Conservation (phyloP, 2,329 filamentous ascomycete genomes). For the Ophiostoma himal-ulmi region DNA sequence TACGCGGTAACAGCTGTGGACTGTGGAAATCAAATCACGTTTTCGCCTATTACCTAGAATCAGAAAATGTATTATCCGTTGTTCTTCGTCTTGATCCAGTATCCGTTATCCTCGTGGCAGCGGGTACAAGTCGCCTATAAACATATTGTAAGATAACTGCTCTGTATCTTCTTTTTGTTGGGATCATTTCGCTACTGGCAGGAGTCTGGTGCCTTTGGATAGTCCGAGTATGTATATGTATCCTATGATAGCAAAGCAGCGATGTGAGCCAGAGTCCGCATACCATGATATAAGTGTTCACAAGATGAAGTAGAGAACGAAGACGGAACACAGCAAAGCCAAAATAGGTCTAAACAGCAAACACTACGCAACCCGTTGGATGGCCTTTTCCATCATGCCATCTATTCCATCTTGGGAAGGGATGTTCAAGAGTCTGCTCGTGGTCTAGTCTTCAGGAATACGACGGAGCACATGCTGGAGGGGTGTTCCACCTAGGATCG, state of each 20-base stretch:
- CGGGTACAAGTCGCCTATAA: neutral
- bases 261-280: neutral
- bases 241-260: neutral
- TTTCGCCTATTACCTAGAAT: neutral
- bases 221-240: neutral
- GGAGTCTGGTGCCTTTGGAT: neutral
- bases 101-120: constrained; percentile 2
- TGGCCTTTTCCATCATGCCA: neutral
- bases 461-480: neutral
- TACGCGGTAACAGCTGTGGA: neutral
- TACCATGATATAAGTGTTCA: neutral
- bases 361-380: neutral
- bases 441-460: neutral
- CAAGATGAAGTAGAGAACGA: neutral
- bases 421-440: neutral
- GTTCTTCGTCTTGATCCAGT: neutral
- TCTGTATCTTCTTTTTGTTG: too few relatives aligned
- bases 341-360: neutral
- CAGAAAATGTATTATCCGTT: neutral
- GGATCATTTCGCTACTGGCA: too few relatives aligned
- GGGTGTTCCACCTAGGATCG: constrained; percentile 4
- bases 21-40: neutral
- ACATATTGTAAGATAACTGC: too few relatives aligned
- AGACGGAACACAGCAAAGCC: neutral
- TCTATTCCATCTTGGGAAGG: neutral